Conservation (phyloP, 225 moss, liverwort and hornwort genomes). For the Thuidium tamariscinum region DNA sequence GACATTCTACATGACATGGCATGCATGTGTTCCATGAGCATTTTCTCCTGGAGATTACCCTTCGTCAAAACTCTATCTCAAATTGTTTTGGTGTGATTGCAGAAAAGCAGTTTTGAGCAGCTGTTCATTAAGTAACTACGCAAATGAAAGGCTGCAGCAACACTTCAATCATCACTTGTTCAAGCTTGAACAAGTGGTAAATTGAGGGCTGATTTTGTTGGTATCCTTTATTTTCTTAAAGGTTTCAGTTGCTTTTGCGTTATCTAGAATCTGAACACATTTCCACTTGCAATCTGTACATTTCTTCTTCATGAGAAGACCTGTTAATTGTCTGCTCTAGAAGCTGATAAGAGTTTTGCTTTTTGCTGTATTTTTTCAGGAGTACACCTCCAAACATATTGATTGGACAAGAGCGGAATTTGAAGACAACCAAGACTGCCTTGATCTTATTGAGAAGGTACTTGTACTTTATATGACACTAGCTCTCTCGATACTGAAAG, state of each 20-base stretch:
- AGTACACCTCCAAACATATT: constrained; percentile 86
- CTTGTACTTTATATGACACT: not conserved
- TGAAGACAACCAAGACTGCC: constrained; percentile 98
- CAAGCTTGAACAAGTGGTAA: constrained; percentile 72
- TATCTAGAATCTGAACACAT: not conserved
- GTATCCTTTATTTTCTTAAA: not conserved
- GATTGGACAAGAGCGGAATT: constrained; percentile 99
- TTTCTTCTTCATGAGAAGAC: not conserved
- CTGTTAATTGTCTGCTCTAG: not conserved
- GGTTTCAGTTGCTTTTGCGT: not conserved
- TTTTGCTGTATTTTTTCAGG: constrained; percentile 24
- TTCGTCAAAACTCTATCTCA: not conserved
- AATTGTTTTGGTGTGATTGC: not conserved
- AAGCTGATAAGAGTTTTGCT: not conserved
- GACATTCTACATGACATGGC: not conserved
- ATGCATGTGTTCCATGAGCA: not conserved
- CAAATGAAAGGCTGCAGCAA: constrained; percentile 62
- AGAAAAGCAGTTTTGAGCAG: constrained; percentile 67
- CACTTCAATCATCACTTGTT: constrained; percentile 64
- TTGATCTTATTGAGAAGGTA: constrained; percentile 99
- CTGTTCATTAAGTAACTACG: constrained; percentile 64
- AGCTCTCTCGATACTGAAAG: not conserved
- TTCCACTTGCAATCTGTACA: not conserved
- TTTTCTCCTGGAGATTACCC: not conserved
- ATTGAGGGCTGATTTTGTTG: not conserved